Conservation (phyloP, 441 rosid genomes). For the Melianthus villosus region DNA sequence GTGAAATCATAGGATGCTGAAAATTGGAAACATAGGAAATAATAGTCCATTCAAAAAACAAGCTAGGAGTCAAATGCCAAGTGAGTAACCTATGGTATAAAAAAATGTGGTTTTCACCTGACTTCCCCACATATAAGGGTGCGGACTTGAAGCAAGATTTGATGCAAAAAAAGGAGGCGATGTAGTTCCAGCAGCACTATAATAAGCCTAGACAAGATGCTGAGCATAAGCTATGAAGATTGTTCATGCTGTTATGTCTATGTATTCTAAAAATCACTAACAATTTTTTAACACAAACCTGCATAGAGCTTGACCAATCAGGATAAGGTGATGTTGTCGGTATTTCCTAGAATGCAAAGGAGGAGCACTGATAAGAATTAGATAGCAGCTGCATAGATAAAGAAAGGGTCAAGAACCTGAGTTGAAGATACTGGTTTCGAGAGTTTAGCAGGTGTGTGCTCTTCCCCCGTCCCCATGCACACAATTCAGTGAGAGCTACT, state of each 20-base stretch:
- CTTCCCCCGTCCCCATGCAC: slow-evolving; percentile 65
- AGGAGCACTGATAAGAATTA: slow-evolving; percentile 1
- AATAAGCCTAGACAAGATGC: slow-evolving; percentile 57
- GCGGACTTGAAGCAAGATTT: slow-evolving; percentile 70
- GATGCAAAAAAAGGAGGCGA: slow-evolving; percentile 79
- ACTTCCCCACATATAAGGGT: slow-evolving; percentile 80
- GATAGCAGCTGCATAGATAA: too few relatives aligned
- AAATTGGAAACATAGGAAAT: slow-evolving; percentile 6
- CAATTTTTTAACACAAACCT: slow-evolving; percentile 27
- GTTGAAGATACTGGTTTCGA: slow-evolving; percentile 56
- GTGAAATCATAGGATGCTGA: slow-evolving; percentile 83
- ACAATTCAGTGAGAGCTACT: slow-evolving; percentile 7
- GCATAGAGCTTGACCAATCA: slow-evolving; percentile 88
- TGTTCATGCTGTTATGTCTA: not conserved
- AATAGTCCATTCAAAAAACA: not conserved
- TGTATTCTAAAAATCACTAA: slow-evolving; percentile 1
- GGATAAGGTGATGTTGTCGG: slow-evolving; percentile 55
- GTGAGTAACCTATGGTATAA: not conserved
- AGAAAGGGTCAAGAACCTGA: slow-evolving; percentile 28
- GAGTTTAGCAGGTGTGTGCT: slow-evolving; percentile 47
- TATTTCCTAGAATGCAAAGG: slow-evolving; percentile 32
- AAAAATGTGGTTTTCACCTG: slow-evolving; percentile 42
- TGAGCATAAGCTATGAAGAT: slow-evolving; percentile 12
- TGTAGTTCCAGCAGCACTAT: slow-evolving; percentile 71
- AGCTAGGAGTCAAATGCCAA: not conserved